These are phyloP conservation scores for Xylariomycetidae sp. DNA, from an alignment of 2,329 filamentous ascomycete species.

Conservation along the genomic window DNA sequence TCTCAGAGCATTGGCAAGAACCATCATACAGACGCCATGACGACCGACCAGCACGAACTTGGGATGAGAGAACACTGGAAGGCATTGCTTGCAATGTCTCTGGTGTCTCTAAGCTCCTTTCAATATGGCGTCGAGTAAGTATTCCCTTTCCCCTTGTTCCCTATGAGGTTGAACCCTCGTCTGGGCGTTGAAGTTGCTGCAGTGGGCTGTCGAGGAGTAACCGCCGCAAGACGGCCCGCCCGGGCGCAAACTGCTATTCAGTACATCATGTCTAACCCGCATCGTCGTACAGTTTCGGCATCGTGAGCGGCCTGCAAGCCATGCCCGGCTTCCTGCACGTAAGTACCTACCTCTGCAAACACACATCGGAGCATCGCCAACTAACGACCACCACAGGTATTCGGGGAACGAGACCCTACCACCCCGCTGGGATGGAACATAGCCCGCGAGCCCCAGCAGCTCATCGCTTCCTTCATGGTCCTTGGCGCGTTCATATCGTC, in stretches of 20 bases:
- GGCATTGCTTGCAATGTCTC: conserved; percentile 17
- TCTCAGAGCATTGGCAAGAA: no score
- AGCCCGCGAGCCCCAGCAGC: conserved; percentile 35
- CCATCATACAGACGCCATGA: no score
- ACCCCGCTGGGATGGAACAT: conserved; percentile 23
- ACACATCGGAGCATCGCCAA: neutral
- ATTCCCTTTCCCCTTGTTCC: no score
- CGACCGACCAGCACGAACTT: conserved; percentile 9
- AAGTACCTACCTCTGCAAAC: neutral
- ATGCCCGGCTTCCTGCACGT: conserved; percentile 28
- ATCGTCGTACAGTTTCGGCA: no score
- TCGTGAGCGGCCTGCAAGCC: conserved; percentile 27
- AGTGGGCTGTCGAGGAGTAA: no score
- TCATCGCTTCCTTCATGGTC: conserved; percentile 43
- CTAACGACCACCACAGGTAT: conserved; percentile 15
- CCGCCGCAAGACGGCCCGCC: no score
- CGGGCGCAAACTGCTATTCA: no score
- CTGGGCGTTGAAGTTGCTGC: no score
- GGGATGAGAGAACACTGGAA: conserved; percentile 22
- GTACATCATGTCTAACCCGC: no score
- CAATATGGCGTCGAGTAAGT: conserved; percentile 28
- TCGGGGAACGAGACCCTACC: conserved; percentile 19
- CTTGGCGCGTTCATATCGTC: conserved; percentile 41
- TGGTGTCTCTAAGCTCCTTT: conserved; percentile 26
- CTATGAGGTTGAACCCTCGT: no score